Conservation (phyloP, 352 stramenopile species). For the Sclerospora graminicola region DNA sequence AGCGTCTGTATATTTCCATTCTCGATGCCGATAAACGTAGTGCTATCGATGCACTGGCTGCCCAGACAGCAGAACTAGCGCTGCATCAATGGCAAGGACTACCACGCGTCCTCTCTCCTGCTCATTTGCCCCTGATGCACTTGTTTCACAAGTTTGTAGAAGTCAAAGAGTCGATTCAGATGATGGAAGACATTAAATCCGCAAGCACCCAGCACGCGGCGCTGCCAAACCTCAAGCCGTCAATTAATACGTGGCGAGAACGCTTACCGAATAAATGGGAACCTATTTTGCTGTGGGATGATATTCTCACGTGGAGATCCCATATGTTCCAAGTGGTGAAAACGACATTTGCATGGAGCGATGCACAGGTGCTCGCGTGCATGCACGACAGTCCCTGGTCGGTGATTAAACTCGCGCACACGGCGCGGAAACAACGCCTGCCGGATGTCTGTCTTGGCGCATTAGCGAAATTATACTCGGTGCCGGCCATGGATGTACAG, state of each 20-base stretch:
- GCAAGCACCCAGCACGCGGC: constrained; percentile 68
- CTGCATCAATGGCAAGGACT: constrained; percentile 86
- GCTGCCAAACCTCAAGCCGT: constrained; percentile 84
- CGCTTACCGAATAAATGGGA: constrained; percentile 91
- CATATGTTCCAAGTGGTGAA: constrained; percentile 91
- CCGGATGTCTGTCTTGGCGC: constrained; percentile 80
- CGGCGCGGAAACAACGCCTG: constrained; percentile 84
- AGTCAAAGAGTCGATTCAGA: constrained; percentile 87
- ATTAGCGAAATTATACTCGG: constrained; percentile 79
- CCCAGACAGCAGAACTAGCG: constrained; percentile 72
- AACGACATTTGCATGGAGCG: constrained; percentile 80
- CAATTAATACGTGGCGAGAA: constrained; percentile 89
- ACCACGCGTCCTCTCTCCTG: constrained; percentile 58
- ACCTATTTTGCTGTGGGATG: constrained; percentile 87
- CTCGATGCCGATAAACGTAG: constrained; percentile 69
- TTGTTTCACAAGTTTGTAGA: constrained; percentile 90
- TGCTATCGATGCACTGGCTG: constrained; percentile 51
- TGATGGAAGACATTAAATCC: constrained; percentile 84
- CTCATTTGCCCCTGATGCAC: constrained; percentile 80
- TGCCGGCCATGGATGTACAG: constrained; percentile 88
- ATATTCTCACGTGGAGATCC: constrained; percentile 88
- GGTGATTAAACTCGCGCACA: constrained; percentile 86
- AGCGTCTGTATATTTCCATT: constrained; percentile 85
- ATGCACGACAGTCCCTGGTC: constrained; percentile 92
- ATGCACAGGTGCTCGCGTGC: constrained; percentile 80